Conservation (phyloP, 768 basidiomycete species). For the Sarcomyxa edulis region DNA sequence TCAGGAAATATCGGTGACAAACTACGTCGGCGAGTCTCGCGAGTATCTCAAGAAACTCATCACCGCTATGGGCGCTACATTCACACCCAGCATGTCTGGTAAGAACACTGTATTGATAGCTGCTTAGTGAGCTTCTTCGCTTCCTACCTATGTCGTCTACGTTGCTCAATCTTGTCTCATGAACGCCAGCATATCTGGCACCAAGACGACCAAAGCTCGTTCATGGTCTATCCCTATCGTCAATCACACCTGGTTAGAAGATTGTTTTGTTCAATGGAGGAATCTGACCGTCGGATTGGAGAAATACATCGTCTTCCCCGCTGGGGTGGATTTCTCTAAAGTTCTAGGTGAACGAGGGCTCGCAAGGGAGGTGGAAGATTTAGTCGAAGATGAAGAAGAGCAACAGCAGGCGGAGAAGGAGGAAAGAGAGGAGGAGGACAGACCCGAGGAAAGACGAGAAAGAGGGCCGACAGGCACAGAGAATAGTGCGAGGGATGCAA, state of each 20-base stretch:
- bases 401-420: slow-evolving; percentile 11
- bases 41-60: slow-evolving; percentile 89
- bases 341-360: slow-evolving; percentile 38
- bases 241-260: slow-evolving; percentile 90
- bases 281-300: slow-evolving; percentile 56
- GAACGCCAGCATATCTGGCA: slow-evolving; percentile 33
- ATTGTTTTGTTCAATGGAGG: slow-evolving; percentile 81
- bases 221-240: slow-evolving; percentile 84
- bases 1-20: slow-evolving; percentile 80
- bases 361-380: slow-evolving; percentile 20
- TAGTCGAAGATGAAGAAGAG: slow-evolving; percentile 7
- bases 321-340: slow-evolving; percentile 57
- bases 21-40: slow-evolving; percentile 81
- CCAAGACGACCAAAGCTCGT: slow-evolving; percentile 68
- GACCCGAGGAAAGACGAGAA: slow-evolving; percentile 1
- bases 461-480: not conserved
- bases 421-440: slow-evolving; percentile 8
- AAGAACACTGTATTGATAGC: slow-evolving; percentile 80
- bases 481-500: slow-evolving; percentile 5
- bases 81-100: slow-evolving; percentile 78
- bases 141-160: not conserved
- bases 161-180: slow-evolving; percentile 5
- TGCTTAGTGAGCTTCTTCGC: slow-evolving; percentile 57
- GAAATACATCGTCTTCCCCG: slow-evolving; percentile 67
- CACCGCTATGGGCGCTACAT: slow-evolving; percentile 66